Conservation (phyloP, 345 rosid species). For the Rhizophora mangle region DNA sequence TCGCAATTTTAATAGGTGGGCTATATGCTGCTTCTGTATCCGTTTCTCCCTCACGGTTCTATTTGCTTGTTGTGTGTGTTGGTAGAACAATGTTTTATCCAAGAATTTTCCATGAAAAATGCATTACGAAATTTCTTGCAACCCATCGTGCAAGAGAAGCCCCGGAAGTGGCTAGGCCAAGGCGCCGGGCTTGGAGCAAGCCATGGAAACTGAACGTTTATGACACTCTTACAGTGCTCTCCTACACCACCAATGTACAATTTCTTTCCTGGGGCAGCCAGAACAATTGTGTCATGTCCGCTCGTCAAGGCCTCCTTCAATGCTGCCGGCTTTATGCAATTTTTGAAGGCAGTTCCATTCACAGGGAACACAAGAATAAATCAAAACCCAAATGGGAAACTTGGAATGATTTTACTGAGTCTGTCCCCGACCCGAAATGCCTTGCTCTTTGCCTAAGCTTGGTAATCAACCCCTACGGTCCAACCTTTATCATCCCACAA, state of each 20-base stretch:
- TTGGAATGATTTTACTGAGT: conserved; percentile 19
- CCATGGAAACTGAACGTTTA: conserved; percentile 8
- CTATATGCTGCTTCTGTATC: too few species aligned
- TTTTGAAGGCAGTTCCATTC: conserved; percentile 28
- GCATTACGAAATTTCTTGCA: too few species aligned
- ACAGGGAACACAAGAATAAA: conserved; percentile 16
- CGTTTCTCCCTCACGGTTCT: too few species aligned
- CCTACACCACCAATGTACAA: conserved; percentile 23
- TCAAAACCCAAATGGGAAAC: neutral
- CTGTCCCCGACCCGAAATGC: conserved; percentile 33
- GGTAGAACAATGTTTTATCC: too few species aligned
- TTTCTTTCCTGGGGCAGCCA: conserved; percentile 12
- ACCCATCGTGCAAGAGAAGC: neutral
- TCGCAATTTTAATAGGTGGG: too few species aligned
- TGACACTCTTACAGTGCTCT: conserved; percentile 11
- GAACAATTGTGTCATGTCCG: conserved; percentile 16
- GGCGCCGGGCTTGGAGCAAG: conserved; percentile 10
- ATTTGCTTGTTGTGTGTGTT: too few species aligned
- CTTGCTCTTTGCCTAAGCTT: conserved; percentile 28
- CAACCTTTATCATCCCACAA: conserved; percentile 35
- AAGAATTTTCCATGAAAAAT: too few species aligned
- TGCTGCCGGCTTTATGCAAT: conserved; percentile 20
- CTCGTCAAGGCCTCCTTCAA: neutral
- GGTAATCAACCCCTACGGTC: conserved; percentile 31
- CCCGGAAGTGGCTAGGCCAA: neutral